A percentile compares a stretch with the other conserved stretches of the same genome.
Conservation (phyloP, 768 basidiomycete genomes). For the Rubroboletus satanas region DNA sequence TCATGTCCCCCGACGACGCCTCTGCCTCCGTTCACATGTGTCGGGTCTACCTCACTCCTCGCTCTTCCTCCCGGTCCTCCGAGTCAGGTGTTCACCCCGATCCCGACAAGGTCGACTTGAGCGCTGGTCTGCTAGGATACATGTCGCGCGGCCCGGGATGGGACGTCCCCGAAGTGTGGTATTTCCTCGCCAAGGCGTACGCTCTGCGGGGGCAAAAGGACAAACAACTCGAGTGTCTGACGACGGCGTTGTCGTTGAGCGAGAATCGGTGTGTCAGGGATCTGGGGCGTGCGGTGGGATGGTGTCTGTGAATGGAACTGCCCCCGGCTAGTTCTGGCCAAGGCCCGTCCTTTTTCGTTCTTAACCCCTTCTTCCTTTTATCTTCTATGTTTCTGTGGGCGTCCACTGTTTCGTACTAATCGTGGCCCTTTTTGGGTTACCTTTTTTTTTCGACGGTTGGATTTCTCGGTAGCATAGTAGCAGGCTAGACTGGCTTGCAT, state of each 20-base stretch:
- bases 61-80: conserved; percentile 16
- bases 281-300: conserved; percentile 58
- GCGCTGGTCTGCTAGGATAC: conserved; percentile 74
- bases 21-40: conserved; percentile 76
- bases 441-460: not conserved
- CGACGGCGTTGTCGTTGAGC: conserved; percentile 60
- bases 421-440: not conserved
- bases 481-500: not conserved
- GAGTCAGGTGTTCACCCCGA: conserved; percentile 21
- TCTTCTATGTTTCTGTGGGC: not conserved
- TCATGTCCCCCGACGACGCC: conserved; percentile 76
- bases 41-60: conserved; percentile 59
- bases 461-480: not conserved
- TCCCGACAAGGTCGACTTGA: conserved; percentile 65
- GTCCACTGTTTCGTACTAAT: not conserved
- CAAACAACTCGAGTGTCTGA: conserved; percentile 70
- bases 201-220: conserved; percentile 69
- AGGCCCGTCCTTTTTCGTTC: not conserved
- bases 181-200: conserved; percentile 79
- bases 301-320: conserved; percentile 46
- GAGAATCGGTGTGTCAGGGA: conserved; percentile 65
- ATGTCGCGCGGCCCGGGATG: conserved; percentile 78
- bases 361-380: not conserved
- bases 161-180: conserved; percentile 96
- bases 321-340: not conserved